A percentile compares a stretch with the other conserved stretches of the same genome.
These are phyloP conservation scores for Neurospora sp. DNA, from an alignment of 495 filamentous ascomycete species.

Conservation along the genomic window DNA sequence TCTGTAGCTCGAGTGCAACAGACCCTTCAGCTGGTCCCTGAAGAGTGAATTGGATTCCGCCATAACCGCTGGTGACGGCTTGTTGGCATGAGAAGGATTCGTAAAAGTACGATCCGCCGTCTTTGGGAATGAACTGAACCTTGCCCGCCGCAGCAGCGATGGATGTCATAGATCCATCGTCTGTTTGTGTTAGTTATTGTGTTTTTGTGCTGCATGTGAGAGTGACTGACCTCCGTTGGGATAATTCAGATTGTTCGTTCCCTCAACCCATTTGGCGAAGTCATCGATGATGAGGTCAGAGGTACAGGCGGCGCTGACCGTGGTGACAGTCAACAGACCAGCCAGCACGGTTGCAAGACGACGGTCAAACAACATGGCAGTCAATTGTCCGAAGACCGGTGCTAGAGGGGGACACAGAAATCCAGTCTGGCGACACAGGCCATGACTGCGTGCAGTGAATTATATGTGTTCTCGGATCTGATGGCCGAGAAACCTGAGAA, in stretches of 20 bases:
- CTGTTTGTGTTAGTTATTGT: constrained; percentile 19
- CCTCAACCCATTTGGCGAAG: constrained; percentile 41
- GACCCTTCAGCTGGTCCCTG: constrained; percentile 42
- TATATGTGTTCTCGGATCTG: not conserved
- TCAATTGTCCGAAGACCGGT: not conserved
- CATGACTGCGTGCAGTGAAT: constrained; percentile 2
- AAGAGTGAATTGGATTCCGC: constrained; percentile 43
- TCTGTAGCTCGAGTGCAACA: constrained; percentile 47
- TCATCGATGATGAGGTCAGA: constrained; percentile 46
- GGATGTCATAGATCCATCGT: constrained; percentile 45
- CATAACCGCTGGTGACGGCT: constrained; percentile 36
- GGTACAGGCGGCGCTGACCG: constrained; percentile 31
- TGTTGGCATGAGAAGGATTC: constrained; percentile 44
- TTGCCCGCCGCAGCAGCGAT: constrained; percentile 36
- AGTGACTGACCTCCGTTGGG: constrained; percentile 34
- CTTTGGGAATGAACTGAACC: constrained; percentile 43
- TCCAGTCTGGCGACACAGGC: not conserved
- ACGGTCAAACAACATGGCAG: constrained; percentile 15
- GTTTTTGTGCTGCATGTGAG: not conserved
- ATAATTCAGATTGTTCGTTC: constrained; percentile 39
- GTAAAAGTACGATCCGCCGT: constrained; percentile 45
- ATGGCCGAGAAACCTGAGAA: not conserved
- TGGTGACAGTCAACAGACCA: constrained; percentile 13
- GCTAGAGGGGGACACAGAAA: not conserved
- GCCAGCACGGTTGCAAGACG: constrained; percentile 17